These are phyloP conservation scores for Populus ilicifolia DNA, from an alignment of 345 rosid species.

Conservation along the genomic window DNA sequence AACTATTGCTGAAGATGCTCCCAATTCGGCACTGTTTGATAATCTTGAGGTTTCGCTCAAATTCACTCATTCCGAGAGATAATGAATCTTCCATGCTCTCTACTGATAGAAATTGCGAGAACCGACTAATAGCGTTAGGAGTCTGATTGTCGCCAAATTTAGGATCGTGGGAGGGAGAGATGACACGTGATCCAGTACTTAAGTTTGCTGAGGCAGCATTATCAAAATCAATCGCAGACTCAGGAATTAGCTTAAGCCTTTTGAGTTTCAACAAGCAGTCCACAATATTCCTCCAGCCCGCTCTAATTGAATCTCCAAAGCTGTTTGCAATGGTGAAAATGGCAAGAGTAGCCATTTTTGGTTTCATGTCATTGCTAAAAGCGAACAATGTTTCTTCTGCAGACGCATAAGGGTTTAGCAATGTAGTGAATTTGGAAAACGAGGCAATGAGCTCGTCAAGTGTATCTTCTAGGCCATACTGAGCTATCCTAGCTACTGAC, in stretches of 20 bases:
- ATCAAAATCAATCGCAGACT: slow-evolving; percentile 59
- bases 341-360: slow-evolving; percentile 86
- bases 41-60: slow-evolving; percentile 78
- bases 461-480: slow-evolving; percentile 71
- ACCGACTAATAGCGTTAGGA: slow-evolving; percentile 45
- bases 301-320: slow-evolving; percentile 71
- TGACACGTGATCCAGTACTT: slow-evolving; percentile 39
- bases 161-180: slow-evolving; percentile 37
- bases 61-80: slow-evolving; percentile 76
- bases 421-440: slow-evolving; percentile 75
- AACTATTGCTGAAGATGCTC: slow-evolving; percentile 62
- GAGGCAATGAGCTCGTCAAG: slow-evolving; percentile 85
- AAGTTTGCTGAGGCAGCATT: slow-evolving; percentile 17
- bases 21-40: slow-evolving; percentile 77
- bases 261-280: slow-evolving; percentile 84
- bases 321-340: slow-evolving; percentile 78
- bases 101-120: slow-evolving; percentile 70
- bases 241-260: slow-evolving; percentile 85
- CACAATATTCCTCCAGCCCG: slow-evolving; percentile 88
- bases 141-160: slow-evolving; percentile 33
- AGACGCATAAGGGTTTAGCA: slow-evolving; percentile 82
- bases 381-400: slow-evolving; percentile 80
- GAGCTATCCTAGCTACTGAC: slow-evolving; percentile 77
- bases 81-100: slow-evolving; percentile 74
- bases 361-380: slow-evolving; percentile 78